Evolutionary conservation across 305 asterid species (phyloP), one percentile per base, ranked within the genome.

Genomic region (Nicotiana rustica): DNA sequence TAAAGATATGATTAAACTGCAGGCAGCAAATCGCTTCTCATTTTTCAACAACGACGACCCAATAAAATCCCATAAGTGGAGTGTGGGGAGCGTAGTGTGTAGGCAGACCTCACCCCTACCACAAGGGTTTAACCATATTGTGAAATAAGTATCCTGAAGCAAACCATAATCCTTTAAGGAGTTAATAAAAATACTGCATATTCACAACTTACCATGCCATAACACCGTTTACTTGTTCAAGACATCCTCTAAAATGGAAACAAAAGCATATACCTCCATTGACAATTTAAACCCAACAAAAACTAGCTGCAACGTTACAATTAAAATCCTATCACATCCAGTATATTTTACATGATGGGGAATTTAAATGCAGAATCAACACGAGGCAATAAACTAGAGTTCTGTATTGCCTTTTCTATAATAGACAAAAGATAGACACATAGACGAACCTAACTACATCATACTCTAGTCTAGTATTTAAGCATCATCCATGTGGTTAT

Each of bases 401-500:
- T 75, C 2, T 52, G 31, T 60, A 52, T 1, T 52, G 80, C 47
- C 17, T 52, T 75, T 52, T 75, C 65, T 52, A 7, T 52, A 8
- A 33, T 75, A 49, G 67, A 8, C 78, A 67, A 67, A 55, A 80
- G 56, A 80, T 33, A 67, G 33, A 67, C 61, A 81, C 68, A n/a
- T 81, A 67, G 77, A 15, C n/a, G 4, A 17, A 52, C 18, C 73
- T 49, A 79, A 67, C 65, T 56, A 62, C 15, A 47, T 2, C 78
- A 44, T 33, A 78, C 55, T 19, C 67, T 49, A 25, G 67, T 33
- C 25, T 25, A 25, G 25, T 25, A 60, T 84, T 85, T 86, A 93
- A 8, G 84, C 80, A 84, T 93, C 98, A 87, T 93, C 95, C 94
- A 88, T 87, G 67, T 67, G 84, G 33, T 89, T 92, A 85, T 96